phyloP scores from a whole-genome alignment of 495 filamentous ascomycete species.

The Xylaria sp. region DNA sequence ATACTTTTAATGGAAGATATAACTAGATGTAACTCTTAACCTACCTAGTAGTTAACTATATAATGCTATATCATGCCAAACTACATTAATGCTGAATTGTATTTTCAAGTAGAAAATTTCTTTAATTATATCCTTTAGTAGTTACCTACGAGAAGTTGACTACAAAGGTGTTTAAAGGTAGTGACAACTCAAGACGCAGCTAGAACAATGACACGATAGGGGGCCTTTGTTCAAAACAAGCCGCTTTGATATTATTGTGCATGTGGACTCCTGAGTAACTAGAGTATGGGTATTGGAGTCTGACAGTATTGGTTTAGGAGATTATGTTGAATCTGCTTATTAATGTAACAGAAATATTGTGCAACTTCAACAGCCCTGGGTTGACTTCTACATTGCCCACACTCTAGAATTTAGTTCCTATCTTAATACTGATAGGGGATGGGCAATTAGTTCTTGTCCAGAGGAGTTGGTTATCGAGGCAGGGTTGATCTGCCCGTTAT shows the following conservation, averaged over 20 bases:
- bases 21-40: background rate
- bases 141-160: background rate
- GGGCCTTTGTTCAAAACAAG: background rate
- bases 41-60: background rate
- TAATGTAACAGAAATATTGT: background rate
- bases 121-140: background rate
- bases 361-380: background rate
- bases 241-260: background rate
- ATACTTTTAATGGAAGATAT: background rate
- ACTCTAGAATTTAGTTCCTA: background rate
- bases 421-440: background rate
- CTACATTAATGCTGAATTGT: background rate
- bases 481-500: background rate
- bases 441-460: background rate
- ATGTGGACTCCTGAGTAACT: background rate
- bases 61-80: background rate
- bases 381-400: background rate
- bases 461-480: background rate
- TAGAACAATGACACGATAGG: background rate
- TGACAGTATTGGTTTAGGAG: background rate
- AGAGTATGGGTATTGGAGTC: background rate
- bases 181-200: too few species aligned
- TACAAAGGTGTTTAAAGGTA: background rate
- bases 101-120: background rate
- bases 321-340: background rate